Conservation (phyloP, 305 asterid genomes). For the Caryopteris hybrid region DNA sequence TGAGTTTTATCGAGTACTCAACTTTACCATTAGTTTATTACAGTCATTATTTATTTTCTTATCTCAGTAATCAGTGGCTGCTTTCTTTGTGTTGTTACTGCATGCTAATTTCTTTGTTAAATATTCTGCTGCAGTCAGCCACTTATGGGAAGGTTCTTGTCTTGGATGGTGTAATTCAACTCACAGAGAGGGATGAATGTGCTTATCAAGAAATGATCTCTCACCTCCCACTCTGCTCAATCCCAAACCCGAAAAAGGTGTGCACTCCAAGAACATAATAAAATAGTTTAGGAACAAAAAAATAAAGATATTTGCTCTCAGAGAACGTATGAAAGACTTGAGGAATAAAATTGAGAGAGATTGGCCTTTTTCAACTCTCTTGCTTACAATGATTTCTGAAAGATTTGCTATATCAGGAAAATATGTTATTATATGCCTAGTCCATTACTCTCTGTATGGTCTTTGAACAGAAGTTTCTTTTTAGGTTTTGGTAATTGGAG, state of each 20-base stretch:
- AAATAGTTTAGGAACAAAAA: too few species aligned
- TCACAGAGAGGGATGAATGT: constrained; percentile 97
- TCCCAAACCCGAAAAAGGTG: constrained; percentile 85
- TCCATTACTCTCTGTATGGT: not conserved
- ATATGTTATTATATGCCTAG: not conserved
- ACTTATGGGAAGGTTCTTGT: constrained; percentile 96
- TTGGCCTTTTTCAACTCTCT: not conserved
- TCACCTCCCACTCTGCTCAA: constrained; percentile 95
- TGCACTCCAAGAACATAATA: not conserved
- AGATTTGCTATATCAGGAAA: not conserved
- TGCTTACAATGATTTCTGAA: not conserved
- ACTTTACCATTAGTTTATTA: not conserved
- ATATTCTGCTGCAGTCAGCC: constrained; percentile 65
- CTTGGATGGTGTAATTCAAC: constrained; percentile 95
- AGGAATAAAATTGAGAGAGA: not conserved
- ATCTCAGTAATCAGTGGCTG: not conserved
- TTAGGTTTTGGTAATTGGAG: constrained; percentile 96
- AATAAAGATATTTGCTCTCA: constrained; percentile 31
- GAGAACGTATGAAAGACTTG: not conserved
- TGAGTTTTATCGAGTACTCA: not conserved
- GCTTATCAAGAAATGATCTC: constrained; percentile 98
- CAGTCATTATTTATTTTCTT: not conserved
- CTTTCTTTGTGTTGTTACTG: not conserved
- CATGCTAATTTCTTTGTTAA: constrained; percentile 14
- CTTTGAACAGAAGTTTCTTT: constrained; percentile 3